Percentiles rank a stretch among this genome's conserved stretches.
These are phyloP conservation scores for Cryptosporidium viatorum DNA, from an alignment of 169 alveolate species.

Conservation along the genomic window DNA sequence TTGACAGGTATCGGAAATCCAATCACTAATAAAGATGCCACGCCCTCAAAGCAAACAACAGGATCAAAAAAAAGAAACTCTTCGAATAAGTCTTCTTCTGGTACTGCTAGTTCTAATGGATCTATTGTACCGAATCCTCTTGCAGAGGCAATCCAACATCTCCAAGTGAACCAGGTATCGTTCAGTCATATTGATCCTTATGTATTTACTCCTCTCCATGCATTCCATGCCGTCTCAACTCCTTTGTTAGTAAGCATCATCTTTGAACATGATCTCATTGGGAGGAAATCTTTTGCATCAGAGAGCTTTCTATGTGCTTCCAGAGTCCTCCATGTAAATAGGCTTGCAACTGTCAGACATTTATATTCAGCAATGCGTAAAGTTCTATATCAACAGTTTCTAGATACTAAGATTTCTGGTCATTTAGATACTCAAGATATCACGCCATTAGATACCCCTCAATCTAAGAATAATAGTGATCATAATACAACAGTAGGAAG, in stretches of 20 bases:
- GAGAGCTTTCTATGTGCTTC: slow-evolving; percentile 45
- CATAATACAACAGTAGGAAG: background rate
- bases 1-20: background rate
- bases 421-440: background rate
- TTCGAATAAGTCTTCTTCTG: slow-evolving; percentile 29
- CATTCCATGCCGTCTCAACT: slow-evolving; percentile 44
- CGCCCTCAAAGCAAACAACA: slow-evolving; percentile 26
- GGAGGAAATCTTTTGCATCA: slow-evolving; percentile 49
- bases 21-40: background rate
- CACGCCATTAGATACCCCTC: slow-evolving; percentile 27
- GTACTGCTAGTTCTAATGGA: slow-evolving; percentile 1
- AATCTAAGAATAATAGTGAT: slow-evolving; percentile 8
- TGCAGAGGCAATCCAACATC: slow-evolving; percentile 44
- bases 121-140: slow-evolving; percentile 11
- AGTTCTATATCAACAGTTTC: slow-evolving; percentile 29
- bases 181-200: slow-evolving; percentile 46
- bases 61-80: slow-evolving; percentile 8
- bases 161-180: slow-evolving; percentile 47
- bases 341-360: slow-evolving; percentile 59
- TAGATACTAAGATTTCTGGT: slow-evolving; percentile 9
- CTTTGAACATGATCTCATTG: slow-evolving; percentile 48
- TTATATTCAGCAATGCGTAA: slow-evolving; percentile 30
- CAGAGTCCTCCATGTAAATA: slow-evolving; percentile 41
- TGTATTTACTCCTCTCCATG: slow-evolving; percentile 47
- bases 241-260: slow-evolving; percentile 29